Evolutionary conservation across 257 asterid species (phyloP), one percentile per base, ranked within the genome.

Genomic region (Plantago ovata): DNA sequence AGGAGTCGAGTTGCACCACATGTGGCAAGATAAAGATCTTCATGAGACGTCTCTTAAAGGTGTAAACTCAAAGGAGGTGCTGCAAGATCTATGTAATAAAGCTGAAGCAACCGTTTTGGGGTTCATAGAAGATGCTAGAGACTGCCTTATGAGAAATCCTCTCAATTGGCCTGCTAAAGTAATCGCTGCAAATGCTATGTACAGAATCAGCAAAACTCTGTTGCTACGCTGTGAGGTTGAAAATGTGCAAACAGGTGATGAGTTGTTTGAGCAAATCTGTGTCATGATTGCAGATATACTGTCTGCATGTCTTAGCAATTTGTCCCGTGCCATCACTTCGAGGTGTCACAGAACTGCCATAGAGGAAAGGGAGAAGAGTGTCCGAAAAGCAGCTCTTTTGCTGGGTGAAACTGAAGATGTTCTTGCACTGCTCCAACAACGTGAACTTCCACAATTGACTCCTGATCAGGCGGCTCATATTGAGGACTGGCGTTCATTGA

Each of bases 21-120:
- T 16, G 46, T 64, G 68, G 74, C 71, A 52, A 38, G 75, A 60
- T 7, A 41, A 32, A 15, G 64, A 68, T 68, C 68, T 73, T 19
- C 48, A 33, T 0, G 9, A n/a, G 11, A 45, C 13, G 7, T 38
- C 60, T 43, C 61, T 18, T 7, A 50, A 45, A 18, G 14, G 60
- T 8, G 43, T 19, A 24, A 71, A 40, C 64, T 54, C 68, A 6
- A 60, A 28, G 39, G 63, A 43, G 45, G 9, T 38, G 9, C 4
- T 72, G 23, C 44, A 19, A 45, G 15, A 47, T 38, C 58, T 71
- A 11, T 22, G 59, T 15, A n/a, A 23, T 6, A 10, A 33, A 38
- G 69, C 66, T 9, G 59, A 56, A 52, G 56, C 7, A 36, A 49
- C 18, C 3, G 53, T 61, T 0, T 8, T 1, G 3, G 66, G 55